Conservation (phyloP, 768 basidiomycete species). For the Cubamyces sp. region DNA sequence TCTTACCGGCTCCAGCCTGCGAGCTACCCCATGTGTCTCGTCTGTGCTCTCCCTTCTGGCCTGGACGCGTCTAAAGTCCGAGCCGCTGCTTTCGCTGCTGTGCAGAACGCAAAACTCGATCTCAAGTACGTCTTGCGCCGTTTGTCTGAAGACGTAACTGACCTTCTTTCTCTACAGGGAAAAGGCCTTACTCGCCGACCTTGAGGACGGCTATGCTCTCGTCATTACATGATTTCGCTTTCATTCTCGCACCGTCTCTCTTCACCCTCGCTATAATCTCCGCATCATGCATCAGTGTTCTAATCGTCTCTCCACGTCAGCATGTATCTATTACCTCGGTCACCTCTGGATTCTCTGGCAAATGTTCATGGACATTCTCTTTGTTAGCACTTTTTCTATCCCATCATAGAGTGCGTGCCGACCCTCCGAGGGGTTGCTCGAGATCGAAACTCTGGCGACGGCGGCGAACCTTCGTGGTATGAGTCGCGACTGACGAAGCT, state of each 20-base stretch:
- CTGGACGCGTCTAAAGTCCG: conserved; percentile 46
- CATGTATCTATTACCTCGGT: conserved; percentile 26
- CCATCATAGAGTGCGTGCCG: background rate
- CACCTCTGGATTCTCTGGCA: conserved; percentile 19
- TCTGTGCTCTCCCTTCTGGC: conserved; percentile 55
- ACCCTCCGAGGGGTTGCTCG: background rate
- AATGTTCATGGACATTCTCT: conserved; percentile 13
- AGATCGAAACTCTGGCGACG: background rate
- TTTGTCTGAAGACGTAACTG: background rate
- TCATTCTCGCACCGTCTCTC: conserved; percentile 12
- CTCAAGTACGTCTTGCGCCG: conserved; percentile 41
- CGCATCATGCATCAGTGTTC: conserved; percentile 15
- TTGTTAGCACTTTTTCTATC: background rate
- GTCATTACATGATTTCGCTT: conserved; percentile 51
- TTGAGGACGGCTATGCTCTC: conserved; percentile 55
- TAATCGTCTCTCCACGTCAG: conserved; percentile 9
- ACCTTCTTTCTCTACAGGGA: conserved; percentile 40
- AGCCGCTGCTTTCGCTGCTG: conserved; percentile 46
- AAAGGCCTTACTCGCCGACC: conserved; percentile 53
- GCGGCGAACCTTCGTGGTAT: background rate
- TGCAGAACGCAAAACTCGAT: conserved; percentile 48
- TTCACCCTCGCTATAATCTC: conserved; percentile 12
- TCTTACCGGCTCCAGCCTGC: conserved; percentile 68
- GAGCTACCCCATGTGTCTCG: conserved; percentile 59
- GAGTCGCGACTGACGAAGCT: background rate